phyloP scores from a whole-genome alignment of 257 asterid genomes.

The Solanum sejunctum region DNA sequence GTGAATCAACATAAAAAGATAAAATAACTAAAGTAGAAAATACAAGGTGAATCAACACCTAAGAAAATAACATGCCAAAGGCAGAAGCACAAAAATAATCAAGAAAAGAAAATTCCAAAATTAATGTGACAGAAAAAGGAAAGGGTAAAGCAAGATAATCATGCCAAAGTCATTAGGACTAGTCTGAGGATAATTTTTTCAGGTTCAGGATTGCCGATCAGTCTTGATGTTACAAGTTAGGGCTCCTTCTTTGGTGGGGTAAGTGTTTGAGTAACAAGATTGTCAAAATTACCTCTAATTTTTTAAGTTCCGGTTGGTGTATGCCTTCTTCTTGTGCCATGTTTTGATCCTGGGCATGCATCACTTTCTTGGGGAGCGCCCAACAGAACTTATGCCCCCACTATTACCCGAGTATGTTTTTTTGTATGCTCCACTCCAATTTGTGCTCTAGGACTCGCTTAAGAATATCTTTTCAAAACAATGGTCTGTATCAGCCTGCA shows the following conservation, averaged over 20 bases:
- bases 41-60: background rate
- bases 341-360: background rate
- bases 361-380: background rate
- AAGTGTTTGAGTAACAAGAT: background rate
- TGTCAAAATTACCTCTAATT: background rate
- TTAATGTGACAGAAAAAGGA: background rate
- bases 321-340: background rate
- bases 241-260: background rate
- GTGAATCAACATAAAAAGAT: background rate
- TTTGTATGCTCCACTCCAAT: background rate
- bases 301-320: background rate
- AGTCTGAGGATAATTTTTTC: background rate
- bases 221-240: background rate
- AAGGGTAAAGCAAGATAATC: background rate
- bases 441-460: background rate
- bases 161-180: background rate
- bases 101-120: background rate
- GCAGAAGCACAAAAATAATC: background rate
- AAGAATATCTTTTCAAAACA: background rate
- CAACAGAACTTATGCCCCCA: background rate
- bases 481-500: background rate
- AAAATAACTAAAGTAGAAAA: background rate
- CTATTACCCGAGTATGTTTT: background rate
- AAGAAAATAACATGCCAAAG: background rate
- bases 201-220: background rate